These are phyloP conservation scores for Trifolium repens DNA, from an alignment of 306 rosid genomes.

Conservation along the genomic window DNA sequence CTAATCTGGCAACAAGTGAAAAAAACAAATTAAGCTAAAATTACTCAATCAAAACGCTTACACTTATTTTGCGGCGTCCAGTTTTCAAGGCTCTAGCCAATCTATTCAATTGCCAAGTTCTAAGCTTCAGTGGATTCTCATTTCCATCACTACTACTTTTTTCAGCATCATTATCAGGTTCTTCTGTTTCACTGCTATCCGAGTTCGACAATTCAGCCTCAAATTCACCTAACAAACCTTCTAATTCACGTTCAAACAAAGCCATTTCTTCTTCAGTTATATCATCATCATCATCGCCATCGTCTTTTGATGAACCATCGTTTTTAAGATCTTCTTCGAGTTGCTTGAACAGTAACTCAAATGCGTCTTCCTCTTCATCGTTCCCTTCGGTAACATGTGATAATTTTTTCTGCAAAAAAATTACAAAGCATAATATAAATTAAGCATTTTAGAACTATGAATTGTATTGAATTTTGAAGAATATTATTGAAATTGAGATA, in stretches of 20 bases:
- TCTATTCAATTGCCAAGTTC: slow-evolving; percentile 81
- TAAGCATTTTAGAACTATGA: background rate
- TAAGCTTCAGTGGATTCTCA: slow-evolving; percentile 55
- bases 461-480: background rate
- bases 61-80: slow-evolving; percentile 88
- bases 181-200: slow-evolving; percentile 36
- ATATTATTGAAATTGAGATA: background rate
- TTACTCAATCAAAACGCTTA: slow-evolving; percentile 39
- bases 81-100: slow-evolving; percentile 76
- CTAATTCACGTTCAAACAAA: slow-evolving; percentile 66
- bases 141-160: slow-evolving; percentile 34
- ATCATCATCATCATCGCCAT: slow-evolving; percentile 51
- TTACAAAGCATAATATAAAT: background rate
- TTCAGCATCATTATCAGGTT: slow-evolving; percentile 35
- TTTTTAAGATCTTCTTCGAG: slow-evolving; percentile 88
- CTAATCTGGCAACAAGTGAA: background rate
- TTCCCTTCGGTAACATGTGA: slow-evolving; percentile 43
- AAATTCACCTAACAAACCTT: slow-evolving; percentile 53
- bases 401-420: slow-evolving; percentile 47
- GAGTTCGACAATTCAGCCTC: slow-evolving; percentile 41
- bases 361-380: slow-evolving; percentile 67
- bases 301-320: slow-evolving; percentile 55
- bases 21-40: background rate
- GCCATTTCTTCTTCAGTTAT: slow-evolving; percentile 72
- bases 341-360: slow-evolving; percentile 75